A percentile compares a stretch with the other conserved stretches of the same genome.
These are phyloP conservation scores for Grosmannia penicillata DNA, from an alignment of 2,329 filamentous ascomycete species.

Conservation along the genomic window DNA sequence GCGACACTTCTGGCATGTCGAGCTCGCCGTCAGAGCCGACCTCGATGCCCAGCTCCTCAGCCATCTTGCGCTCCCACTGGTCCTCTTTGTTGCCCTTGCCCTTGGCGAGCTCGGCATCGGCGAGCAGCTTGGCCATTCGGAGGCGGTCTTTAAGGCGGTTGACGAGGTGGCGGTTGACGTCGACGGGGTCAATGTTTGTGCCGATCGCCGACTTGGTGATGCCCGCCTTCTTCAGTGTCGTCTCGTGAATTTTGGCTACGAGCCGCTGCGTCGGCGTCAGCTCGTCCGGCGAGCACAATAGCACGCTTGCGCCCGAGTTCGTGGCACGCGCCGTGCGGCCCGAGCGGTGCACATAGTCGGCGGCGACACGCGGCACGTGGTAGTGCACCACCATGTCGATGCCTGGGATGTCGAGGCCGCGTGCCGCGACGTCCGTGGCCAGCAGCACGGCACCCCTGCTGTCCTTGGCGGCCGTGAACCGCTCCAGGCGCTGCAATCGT, in stretches of 20 bases:
- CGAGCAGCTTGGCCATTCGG: constrained; percentile 70
- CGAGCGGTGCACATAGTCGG: constrained; percentile 90
- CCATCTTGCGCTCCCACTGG: constrained; percentile 68
- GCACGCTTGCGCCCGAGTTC: constrained; percentile 62
- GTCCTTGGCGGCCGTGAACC: constrained; percentile 54
- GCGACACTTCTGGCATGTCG: constrained; percentile 59
- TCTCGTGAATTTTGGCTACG: constrained; percentile 72
- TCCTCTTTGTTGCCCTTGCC: constrained; percentile 76
- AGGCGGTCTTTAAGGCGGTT: constrained; percentile 63
- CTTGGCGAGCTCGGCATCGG: constrained; percentile 71
- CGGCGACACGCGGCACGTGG: constrained; percentile 80
- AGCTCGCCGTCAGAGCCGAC: constrained; percentile 85
- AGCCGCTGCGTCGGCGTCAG: constrained; percentile 71
- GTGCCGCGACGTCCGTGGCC: constrained; percentile 84
- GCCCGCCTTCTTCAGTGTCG: constrained; percentile 25
- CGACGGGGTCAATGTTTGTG: constrained; percentile 27
- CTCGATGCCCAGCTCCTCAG: constrained; percentile 85
- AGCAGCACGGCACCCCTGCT: constrained; percentile 54
- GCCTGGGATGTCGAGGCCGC: constrained; percentile 82
- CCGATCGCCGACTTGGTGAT: too few relatives aligned
- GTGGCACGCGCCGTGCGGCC: constrained; percentile 83
- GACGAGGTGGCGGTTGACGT: constrained; percentile 69
- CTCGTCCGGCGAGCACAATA: constrained; percentile 86
- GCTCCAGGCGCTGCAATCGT: constrained; percentile 79
- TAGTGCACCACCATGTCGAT: constrained; percentile 91